Evolutionary conservation across 192 early-diverging fungal species (phyloP), one percentile per base, ranked within the genome.

Genomic region (Umbelopsis isabellina): DNA sequence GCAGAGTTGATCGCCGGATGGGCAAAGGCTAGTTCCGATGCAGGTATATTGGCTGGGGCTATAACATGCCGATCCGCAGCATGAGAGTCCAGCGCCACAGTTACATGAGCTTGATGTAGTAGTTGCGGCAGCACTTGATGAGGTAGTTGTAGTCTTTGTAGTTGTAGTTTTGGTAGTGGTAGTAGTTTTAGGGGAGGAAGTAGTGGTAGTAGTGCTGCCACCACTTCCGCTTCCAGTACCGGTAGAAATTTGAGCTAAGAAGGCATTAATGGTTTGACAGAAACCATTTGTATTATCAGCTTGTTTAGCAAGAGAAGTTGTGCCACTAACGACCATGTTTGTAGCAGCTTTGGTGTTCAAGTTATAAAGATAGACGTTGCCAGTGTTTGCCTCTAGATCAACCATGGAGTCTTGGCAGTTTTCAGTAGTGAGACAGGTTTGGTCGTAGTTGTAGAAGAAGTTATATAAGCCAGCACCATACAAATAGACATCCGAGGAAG

Each of bases 391-490:
- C 7, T 65, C 46, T 44, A 73, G 18, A 37, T 69, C 72, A 3
- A 70, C 72, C 49, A 73, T 46, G 20, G 53, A 20, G 2, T 67
- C 47, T 55, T 82, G 80, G 49, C 80, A 81, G 46, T 30, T 47
- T 50, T 50, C 51, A 30, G 76, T 71, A 9, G 66, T 44, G 12
- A 82, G 33, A 49, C 80, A 82, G 9, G 47, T 22, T 45, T 82
- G 79, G 44, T 67, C 37, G 64, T 82, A 81, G 49, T 74, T 73
- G 27, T 83, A 33, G 72, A 82, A 82, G 41, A 83, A 82, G 46
- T 55, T 80, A 58, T 82, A 82, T 4, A 82, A 76, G 21, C 80
- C 80, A 33, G 75, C 74, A 30, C 80, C 80, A 58, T 82, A 83
- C 2, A 82, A 49, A 27, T 74, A 68, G 12, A 82, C 64, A 53